Evolutionary conservation across 1,284 basidiomycete species (phyloP).

Genomic region (Earliella scabrosa): DNA sequence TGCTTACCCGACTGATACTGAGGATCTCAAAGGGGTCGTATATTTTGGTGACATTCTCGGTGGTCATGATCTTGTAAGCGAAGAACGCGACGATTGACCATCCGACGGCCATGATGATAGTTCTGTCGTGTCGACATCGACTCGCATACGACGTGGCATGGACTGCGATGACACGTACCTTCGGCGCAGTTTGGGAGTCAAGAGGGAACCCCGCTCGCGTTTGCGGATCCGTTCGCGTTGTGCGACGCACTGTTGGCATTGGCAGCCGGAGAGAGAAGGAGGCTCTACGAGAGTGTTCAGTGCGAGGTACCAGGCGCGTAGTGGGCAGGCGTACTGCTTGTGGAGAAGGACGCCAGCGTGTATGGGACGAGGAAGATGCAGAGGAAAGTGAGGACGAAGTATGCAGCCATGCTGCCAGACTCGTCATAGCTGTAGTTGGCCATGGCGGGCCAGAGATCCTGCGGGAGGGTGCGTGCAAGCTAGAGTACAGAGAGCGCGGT

Average conservation of each 20-base stretch:
- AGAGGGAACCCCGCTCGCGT: conserved; percentile 47
- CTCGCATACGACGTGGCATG: no score
- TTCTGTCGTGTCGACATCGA: conserved; percentile 36
- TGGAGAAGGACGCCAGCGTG: conserved; percentile 55
- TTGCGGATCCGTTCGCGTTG: conserved; percentile 56
- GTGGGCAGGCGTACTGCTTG: conserved; percentile 39
- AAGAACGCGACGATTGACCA: conserved; percentile 81
- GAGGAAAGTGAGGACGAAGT: conserved; percentile 88
- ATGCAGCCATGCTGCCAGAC: conserved; percentile 86
- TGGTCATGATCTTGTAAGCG: conserved; percentile 66
- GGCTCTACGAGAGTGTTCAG: conserved; percentile 24
- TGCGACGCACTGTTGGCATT: conserved; percentile 66
- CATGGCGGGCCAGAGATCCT: conserved; percentile 46
- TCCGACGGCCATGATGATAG: conserved; percentile 66
- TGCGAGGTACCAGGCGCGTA: background rate
- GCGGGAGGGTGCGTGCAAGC: conserved; percentile 2
- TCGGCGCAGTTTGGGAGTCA: conserved; percentile 31
- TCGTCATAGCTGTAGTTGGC: conserved; percentile 89
- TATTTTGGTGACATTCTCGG: conserved; percentile 67
- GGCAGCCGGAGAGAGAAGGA: conserved; percentile 51
- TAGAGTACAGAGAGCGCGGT: conserved; percentile 15
- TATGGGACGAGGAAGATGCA: conserved; percentile 79
- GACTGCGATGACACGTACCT: conserved; percentile 27
- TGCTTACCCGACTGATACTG: conserved; percentile 71
- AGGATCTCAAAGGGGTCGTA: conserved; percentile 98